These are phyloP conservation scores for Primulina eburnea DNA, from an alignment of 257 asterid species.

Conservation along the genomic window DNA sequence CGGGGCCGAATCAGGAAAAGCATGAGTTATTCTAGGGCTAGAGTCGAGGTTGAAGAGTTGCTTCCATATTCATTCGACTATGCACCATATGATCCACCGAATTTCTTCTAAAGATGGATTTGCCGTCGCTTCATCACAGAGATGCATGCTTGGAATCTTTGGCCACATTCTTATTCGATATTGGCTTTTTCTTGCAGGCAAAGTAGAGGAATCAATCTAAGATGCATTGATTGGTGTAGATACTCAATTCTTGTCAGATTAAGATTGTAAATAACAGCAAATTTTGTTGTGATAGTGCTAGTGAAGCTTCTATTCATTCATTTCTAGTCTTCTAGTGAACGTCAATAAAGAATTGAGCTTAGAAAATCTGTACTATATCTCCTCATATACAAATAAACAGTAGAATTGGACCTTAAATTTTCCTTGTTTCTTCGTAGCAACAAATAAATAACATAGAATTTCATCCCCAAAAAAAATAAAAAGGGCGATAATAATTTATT, in stretches of 20 bases:
- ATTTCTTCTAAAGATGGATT: slow-evolving; percentile 37
- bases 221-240: slow-evolving; percentile 14
- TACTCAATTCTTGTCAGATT: slow-evolving; percentile 15
- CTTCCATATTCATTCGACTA: slow-evolving; percentile 58
- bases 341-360: neutral
- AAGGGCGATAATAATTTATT: too few relatives aligned
- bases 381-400: too few relatives aligned
- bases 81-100: slow-evolving; percentile 22
- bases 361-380: neutral
- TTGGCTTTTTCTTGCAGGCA: neutral
- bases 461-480: too few relatives aligned
- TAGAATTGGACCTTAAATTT: too few relatives aligned
- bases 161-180: slow-evolving; percentile 2
- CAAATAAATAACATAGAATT: too few relatives aligned
- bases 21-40: slow-evolving; percentile 61
- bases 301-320: neutral
- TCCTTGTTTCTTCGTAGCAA: too few relatives aligned
- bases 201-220: neutral
- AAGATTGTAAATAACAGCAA: slow-evolving; percentile 16
- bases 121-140: neutral
- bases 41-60: slow-evolving; percentile 92
- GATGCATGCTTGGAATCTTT: neutral
- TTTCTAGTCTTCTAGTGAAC: neutral
- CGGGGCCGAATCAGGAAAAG: slow-evolving; percentile 60
- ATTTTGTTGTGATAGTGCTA: neutral